A percentile compares a stretch with the other conserved stretches of the same genome.
These are phyloP conservation scores for Colletotrichum ledebouriae DNA, from an alignment of 2,329 filamentous ascomycete genomes.

Conservation along the genomic window DNA sequence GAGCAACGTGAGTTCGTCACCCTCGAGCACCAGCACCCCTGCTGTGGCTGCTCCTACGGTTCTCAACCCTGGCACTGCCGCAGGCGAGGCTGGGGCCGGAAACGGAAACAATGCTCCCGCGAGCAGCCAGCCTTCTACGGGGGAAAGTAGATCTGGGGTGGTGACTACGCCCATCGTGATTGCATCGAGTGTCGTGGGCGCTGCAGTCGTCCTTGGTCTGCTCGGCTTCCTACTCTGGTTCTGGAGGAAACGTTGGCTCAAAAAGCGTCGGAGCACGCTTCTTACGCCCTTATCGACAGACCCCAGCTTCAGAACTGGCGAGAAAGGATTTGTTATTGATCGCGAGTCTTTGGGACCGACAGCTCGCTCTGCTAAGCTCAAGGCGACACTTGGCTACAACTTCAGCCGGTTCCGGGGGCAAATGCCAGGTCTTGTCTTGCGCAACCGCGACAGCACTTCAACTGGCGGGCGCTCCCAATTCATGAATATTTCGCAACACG, in stretches of 20 bases:
- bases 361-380: conserved; percentile 57
- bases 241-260: conserved; percentile 58
- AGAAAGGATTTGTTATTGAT: conserved; percentile 56
- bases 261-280: conserved; percentile 61
- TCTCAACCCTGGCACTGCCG: conserved; percentile 36
- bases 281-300: conserved; percentile 62
- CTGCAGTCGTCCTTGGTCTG: conserved; percentile 60
- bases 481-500: conserved; percentile 54
- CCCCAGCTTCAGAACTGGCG: conserved; percentile 46
- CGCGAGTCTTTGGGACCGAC: conserved; percentile 65
- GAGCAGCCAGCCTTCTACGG: conserved; percentile 13
- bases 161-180: conserved; percentile 57
- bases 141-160: conserved; percentile 45
- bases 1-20: conserved; percentile 28
- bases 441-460: conserved; percentile 60
- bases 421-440: conserved; percentile 49
- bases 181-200: conserved; percentile 66
- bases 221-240: conserved; percentile 65
- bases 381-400: conserved; percentile 55
- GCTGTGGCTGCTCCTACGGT: conserved; percentile 14
- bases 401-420: conserved; percentile 53
- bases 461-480: conserved; percentile 59
- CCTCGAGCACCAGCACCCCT: conserved; percentile 24
- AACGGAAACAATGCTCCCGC: conserved; percentile 20
- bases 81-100: conserved; percentile 27